Conservation (phyloP, 371 early-diverging fungal genomes). For the Rhizomucor pusillus region DNA sequence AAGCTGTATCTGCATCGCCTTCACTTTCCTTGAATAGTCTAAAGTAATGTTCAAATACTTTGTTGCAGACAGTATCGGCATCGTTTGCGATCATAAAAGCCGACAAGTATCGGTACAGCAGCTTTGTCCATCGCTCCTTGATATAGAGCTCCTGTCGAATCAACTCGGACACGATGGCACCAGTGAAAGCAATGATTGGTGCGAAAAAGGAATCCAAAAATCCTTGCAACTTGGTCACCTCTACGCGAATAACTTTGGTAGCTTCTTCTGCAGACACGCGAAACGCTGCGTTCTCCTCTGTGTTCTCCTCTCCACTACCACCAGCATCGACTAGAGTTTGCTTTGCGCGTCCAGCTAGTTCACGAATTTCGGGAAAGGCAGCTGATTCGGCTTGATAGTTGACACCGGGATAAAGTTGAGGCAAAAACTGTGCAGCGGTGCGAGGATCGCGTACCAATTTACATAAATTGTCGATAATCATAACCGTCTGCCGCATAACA, state of each 20-base stretch:
- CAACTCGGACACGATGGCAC: slow-evolving; percentile 47
- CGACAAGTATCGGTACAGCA: slow-evolving; percentile 33
- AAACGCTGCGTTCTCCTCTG: slow-evolving; percentile 28
- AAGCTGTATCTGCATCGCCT: slow-evolving; percentile 42
- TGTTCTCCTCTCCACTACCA: slow-evolving; percentile 37
- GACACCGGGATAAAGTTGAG: slow-evolving; percentile 66
- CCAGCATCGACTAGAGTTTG: slow-evolving; percentile 59
- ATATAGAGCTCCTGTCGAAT: slow-evolving; percentile 54
- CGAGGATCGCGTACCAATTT: slow-evolving; percentile 63
- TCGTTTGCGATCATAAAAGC: slow-evolving; percentile 48
- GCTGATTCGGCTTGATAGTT: slow-evolving; percentile 60
- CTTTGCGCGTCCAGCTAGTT: slow-evolving; percentile 54
- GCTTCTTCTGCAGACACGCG: slow-evolving; percentile 38
- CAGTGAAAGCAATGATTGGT: slow-evolving; percentile 42
- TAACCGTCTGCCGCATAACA: slow-evolving; percentile 55
- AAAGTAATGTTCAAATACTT: slow-evolving; percentile 34
- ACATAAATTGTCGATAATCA: slow-evolving; percentile 63
- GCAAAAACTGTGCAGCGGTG: slow-evolving; percentile 63
- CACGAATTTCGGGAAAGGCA: slow-evolving; percentile 63
- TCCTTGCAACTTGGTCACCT: slow-evolving; percentile 47
- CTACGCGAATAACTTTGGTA: slow-evolving; percentile 37
- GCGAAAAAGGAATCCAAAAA: slow-evolving; percentile 57
- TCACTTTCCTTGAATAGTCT: slow-evolving; percentile 44
- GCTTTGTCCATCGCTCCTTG: slow-evolving; percentile 48
- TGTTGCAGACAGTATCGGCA: slow-evolving; percentile 29